Evolutionary conservation across 768 basidiomycete genomes (phyloP).

Genomic region (Rhizopogon sp.): DNA sequence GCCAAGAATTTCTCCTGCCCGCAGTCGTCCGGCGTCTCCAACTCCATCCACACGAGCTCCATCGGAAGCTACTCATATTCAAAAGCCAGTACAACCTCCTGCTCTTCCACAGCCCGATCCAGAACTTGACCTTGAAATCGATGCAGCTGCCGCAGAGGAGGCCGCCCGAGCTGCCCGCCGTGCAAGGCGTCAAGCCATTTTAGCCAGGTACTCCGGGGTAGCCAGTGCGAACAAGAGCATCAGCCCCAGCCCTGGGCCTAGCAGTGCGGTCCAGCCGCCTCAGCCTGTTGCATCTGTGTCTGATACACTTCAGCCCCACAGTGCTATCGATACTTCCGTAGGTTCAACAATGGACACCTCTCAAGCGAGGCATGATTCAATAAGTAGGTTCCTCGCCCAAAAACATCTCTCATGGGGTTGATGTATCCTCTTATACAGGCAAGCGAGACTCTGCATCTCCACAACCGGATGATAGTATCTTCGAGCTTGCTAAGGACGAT

Average conservation of each 20-base stretch:
- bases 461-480: constrained; percentile 53
- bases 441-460: constrained; percentile 53
- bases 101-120: constrained; percentile 28
- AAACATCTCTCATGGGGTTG: neutral
- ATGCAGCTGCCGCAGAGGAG: constrained; percentile 48
- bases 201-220: constrained; percentile 65
- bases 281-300: constrained; percentile 51
- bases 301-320: constrained; percentile 58
- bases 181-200: constrained; percentile 68
- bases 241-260: constrained; percentile 57
- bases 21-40: constrained; percentile 19
- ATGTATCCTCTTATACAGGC: constrained; percentile 23
- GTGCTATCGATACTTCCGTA: constrained; percentile 31
- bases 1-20: constrained; percentile 61
- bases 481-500: constrained; percentile 65
- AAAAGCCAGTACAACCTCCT: constrained; percentile 9
- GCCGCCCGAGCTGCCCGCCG: constrained; percentile 62
- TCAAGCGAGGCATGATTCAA: constrained; percentile 14
- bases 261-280: constrained; percentile 75
- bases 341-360: constrained; percentile 7
- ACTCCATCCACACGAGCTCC: constrained; percentile 21
- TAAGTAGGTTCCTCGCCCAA: constrained; percentile 11
- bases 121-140: constrained; percentile 51
- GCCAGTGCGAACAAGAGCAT: constrained; percentile 37
- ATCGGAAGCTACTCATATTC: constrained; percentile 10